Percentiles rank a stretch among this genome's conserved stretches.
Conservation (phyloP, 805 yeast species). For the Millerozyma miso region DNA sequence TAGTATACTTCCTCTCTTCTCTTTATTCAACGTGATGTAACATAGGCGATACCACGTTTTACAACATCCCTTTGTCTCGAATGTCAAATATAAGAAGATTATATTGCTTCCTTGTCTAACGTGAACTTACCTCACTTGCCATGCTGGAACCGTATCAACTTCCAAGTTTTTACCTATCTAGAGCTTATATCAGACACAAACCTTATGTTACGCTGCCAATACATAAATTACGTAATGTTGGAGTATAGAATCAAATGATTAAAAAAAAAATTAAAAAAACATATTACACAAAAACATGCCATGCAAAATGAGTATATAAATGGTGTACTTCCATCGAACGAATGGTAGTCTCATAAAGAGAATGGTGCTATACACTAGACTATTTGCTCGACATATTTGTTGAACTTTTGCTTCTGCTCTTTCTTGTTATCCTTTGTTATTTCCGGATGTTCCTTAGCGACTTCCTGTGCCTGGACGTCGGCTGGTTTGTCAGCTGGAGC, state of each 20-base stretch:
- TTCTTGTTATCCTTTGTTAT: slow-evolving; percentile 22
- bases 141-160: neutral
- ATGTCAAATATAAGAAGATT: neutral
- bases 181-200: neutral
- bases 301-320: neutral
- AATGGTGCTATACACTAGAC: neutral
- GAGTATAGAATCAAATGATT: neutral
- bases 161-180: neutral
- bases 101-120: too few relatives aligned
- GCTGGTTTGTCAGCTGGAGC: slow-evolving; percentile 38
- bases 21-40: neutral
- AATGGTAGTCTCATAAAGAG: neutral
- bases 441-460: slow-evolving; percentile 30
- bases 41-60: neutral
- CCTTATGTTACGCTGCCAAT: neutral
- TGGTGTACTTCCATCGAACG: too few relatives aligned
- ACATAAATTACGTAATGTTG: neutral
- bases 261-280: neutral
- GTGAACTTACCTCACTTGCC: neutral
- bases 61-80: neutral
- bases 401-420: slow-evolving; percentile 22
- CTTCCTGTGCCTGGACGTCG: slow-evolving; percentile 32
- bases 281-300: neutral
- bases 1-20: slow-evolving; percentile 9
- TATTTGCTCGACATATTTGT: slow-evolving; percentile 11